These are phyloP conservation scores for Pestalotiopsis sp. DNA, from an alignment of 2,329 filamentous ascomycete species.

Conservation along the genomic window DNA sequence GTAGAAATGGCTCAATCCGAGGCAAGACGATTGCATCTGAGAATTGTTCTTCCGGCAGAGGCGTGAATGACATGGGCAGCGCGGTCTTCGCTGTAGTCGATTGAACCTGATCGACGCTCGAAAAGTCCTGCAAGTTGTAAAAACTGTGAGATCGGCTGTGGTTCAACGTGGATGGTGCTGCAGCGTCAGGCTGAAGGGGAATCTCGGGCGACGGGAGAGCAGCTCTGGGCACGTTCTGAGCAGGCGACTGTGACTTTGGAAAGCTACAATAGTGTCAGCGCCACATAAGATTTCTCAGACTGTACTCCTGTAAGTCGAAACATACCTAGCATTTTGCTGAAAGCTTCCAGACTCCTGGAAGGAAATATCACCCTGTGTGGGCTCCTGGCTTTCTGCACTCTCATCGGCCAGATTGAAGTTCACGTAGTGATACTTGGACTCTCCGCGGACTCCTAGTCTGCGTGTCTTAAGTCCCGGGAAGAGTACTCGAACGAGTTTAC, in stretches of 20 bases:
- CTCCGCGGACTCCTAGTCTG: conserved; percentile 87
- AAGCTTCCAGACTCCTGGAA: conserved; percentile 51
- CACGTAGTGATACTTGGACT: conserved; percentile 97
- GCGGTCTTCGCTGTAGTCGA: conserved; percentile 59
- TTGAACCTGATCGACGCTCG: conserved; percentile 61
- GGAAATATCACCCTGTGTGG: conserved; percentile 49
- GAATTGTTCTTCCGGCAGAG: conserved; percentile 56
- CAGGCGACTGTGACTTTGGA: conserved; percentile 31
- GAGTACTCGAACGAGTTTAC: conserved; percentile 93
- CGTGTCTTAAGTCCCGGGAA: conserved; percentile 95
- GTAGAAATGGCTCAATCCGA: conserved; percentile 81
- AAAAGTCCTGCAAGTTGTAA: conserved; percentile 61
- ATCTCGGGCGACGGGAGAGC: conserved; percentile 41
- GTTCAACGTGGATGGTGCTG: conserved; percentile 22
- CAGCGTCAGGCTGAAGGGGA: conserved; percentile 33
- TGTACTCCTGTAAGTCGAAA: neutral
- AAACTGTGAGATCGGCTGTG: conserved; percentile 49
- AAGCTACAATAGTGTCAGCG: conserved; percentile 34
- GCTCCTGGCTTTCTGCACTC: conserved; percentile 48
- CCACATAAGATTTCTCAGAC: neutral
- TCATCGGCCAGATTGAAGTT: conserved; percentile 66
- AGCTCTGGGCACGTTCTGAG: conserved; percentile 21
- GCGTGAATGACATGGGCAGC: conserved; percentile 63
- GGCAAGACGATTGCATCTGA: conserved; percentile 79
- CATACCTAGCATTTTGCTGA: conserved; percentile 54